phyloP scores from a whole-genome alignment of 2,329 filamentous ascomycete genomes.

The Fusarium staphyleae region DNA sequence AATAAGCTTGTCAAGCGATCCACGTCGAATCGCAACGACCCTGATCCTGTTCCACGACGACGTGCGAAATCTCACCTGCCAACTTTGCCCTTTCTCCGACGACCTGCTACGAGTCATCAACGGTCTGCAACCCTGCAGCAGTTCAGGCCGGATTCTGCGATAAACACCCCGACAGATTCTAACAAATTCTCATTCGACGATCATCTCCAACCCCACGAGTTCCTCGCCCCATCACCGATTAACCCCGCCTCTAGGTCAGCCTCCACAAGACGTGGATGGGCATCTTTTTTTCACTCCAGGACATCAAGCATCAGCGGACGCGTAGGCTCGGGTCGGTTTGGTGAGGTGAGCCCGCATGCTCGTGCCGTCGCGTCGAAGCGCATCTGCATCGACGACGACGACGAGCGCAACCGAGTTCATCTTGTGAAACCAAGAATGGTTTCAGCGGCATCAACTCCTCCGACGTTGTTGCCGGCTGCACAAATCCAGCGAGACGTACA shows the following conservation, averaged over 20 bases:
- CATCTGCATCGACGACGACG: constrained; percentile 36
- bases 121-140: constrained; percentile 74
- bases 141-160: constrained; percentile 45
- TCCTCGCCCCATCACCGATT: constrained; percentile 40
- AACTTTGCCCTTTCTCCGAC: constrained; percentile 69
- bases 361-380: constrained; percentile 39
- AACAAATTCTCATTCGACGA: constrained; percentile 49
- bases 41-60: constrained; percentile 53
- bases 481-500: constrained; percentile 36
- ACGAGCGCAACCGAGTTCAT: constrained; percentile 41
- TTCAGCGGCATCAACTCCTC: constrained; percentile 36
- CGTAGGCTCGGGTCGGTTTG: constrained; percentile 34
- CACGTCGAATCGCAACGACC: constrained; percentile 60
- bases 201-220: constrained; percentile 42
- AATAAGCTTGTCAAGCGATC: constrained; percentile 83
- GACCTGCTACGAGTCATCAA: constrained; percentile 82
- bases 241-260: constrained; percentile 30
- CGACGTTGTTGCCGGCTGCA: constrained; percentile 34
- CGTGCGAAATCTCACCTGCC: constrained; percentile 68
- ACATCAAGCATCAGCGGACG: constrained; percentile 41
- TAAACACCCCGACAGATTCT: constrained; percentile 35
- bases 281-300: constrained; percentile 63
- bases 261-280: constrained; percentile 50
- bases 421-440: constrained; percentile 50
- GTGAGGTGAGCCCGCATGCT: constrained; percentile 40